Percentiles rank a stretch among this genome's conserved stretches.
These are phyloP conservation scores for Pterula multifida DNA, from an alignment of 1,284 basidiomycete genomes.

Conservation along the genomic window DNA sequence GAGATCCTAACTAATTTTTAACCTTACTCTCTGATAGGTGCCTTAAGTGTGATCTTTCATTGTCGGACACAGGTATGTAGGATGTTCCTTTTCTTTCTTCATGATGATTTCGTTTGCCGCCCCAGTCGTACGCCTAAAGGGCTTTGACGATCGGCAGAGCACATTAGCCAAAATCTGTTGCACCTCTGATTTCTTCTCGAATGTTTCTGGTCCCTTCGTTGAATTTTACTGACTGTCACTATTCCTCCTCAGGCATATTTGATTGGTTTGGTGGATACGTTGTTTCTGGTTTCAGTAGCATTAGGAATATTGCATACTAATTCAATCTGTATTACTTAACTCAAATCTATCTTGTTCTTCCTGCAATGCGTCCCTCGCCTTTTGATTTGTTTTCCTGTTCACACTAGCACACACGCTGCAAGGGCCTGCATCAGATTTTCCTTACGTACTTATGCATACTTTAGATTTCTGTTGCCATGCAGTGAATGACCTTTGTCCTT, in stretches of 20 bases:
- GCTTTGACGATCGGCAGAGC: not conserved
- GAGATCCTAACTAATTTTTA: not conserved
- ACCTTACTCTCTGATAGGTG: not conserved
- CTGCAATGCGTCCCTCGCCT: too few relatives aligned
- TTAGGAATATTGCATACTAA: too few relatives aligned
- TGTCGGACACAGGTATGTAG: not conserved
- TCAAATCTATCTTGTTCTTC: too few relatives aligned
- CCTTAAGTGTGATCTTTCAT: too few relatives aligned
- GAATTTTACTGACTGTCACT: not conserved
- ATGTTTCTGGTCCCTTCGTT: not conserved
- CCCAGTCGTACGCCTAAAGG: not conserved
- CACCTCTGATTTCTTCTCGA: not conserved
- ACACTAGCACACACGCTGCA: too few relatives aligned
- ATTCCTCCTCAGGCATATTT: not conserved
- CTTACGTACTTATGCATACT: too few relatives aligned
- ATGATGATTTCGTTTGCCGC: conserved; percentile 2
- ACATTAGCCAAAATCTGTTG: not conserved
- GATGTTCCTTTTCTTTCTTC: not conserved
- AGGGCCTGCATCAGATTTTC: too few relatives aligned
- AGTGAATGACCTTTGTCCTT: too few relatives aligned
- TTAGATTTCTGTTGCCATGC: too few relatives aligned
- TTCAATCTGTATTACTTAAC: too few relatives aligned
- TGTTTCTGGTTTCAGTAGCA: not conserved
- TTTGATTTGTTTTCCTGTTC: too few relatives aligned
- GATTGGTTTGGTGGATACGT: not conserved